Evolutionary conservation across 495 filamentous ascomycete genomes (phyloP).

Genomic region (Podospora pseudopauciseta): DNA sequence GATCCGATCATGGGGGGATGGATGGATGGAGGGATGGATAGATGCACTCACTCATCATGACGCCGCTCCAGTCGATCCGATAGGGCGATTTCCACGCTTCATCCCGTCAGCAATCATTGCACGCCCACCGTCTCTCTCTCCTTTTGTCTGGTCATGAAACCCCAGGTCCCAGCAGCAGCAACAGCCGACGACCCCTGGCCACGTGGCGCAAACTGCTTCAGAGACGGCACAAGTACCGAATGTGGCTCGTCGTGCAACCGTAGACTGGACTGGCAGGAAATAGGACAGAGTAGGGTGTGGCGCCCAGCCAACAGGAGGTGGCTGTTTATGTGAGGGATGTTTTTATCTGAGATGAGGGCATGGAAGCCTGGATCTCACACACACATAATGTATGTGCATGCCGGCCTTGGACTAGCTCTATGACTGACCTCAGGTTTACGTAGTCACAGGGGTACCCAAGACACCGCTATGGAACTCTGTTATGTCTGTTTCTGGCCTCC

Average conservation of each 20-base stretch:
- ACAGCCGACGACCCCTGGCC: neutral
- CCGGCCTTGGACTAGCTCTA: neutral
- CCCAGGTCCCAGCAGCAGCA: neutral
- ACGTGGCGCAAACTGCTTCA: neutral
- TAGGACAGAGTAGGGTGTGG: neutral
- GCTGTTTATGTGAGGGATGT: constrained; percentile 1
- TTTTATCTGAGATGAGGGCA: neutral
- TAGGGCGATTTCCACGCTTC: neutral
- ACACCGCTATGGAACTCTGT: neutral
- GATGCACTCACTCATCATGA: no score
- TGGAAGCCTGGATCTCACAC: constrained; percentile 5
- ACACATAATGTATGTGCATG: neutral
- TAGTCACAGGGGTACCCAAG: neutral
- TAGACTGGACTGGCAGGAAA: neutral
- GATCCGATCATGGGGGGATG: neutral
- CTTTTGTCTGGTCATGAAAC: neutral
- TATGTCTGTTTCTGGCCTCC: constrained; percentile 10
- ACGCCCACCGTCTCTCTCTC: neutral
- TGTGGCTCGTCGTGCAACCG: constrained; percentile 3
- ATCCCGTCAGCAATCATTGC: neutral
- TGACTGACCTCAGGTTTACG: neutral
- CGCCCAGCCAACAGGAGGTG: neutral
- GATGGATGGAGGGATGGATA: neutral
- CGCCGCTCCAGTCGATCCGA: neutral
- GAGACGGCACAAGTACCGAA: neutral